These are phyloP conservation scores for Alternaria hordeiaustralica DNA, from an alignment of 2,329 filamentous ascomycete species.

Conservation along the genomic window DNA sequence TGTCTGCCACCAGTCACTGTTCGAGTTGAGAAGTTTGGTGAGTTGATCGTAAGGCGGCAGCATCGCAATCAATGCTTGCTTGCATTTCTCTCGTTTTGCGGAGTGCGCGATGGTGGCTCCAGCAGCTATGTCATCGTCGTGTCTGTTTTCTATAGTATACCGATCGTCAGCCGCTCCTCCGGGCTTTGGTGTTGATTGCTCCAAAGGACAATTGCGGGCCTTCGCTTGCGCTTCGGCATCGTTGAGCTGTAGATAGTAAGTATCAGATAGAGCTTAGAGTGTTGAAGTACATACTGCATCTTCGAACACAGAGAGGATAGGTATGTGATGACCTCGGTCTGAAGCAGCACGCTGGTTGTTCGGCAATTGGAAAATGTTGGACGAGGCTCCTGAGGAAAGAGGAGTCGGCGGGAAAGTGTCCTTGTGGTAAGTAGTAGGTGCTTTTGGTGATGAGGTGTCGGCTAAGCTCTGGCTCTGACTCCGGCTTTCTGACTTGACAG, in stretches of 20 bases:
- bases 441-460: slow-evolving; percentile 39
- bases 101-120: slow-evolving; percentile 25
- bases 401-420: slow-evolving; percentile 43
- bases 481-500: slow-evolving; percentile 36
- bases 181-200: slow-evolving; percentile 24
- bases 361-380: slow-evolving; percentile 23
- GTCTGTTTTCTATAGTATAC: slow-evolving; percentile 40
- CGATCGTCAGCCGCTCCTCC: slow-evolving; percentile 21
- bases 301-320: slow-evolving; percentile 49
- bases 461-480: slow-evolving; percentile 30
- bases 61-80: slow-evolving; percentile 43
- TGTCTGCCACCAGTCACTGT: slow-evolving; percentile 52
- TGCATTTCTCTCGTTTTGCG: slow-evolving; percentile 45
- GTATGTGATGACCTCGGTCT: slow-evolving; percentile 43
- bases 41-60: slow-evolving; percentile 46
- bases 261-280: neutral
- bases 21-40: slow-evolving; percentile 40
- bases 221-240: slow-evolving; percentile 43
- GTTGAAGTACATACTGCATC: slow-evolving; percentile 42
- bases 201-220: slow-evolving; percentile 28
- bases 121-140: slow-evolving; percentile 36
- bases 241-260: slow-evolving; percentile 40
- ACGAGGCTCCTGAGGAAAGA: slow-evolving; percentile 40
- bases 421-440: slow-evolving; percentile 27
- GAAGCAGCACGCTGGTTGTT: slow-evolving; percentile 31